Conservation (phyloP, 208 protist species). For the Crithidia sp. region DNA sequence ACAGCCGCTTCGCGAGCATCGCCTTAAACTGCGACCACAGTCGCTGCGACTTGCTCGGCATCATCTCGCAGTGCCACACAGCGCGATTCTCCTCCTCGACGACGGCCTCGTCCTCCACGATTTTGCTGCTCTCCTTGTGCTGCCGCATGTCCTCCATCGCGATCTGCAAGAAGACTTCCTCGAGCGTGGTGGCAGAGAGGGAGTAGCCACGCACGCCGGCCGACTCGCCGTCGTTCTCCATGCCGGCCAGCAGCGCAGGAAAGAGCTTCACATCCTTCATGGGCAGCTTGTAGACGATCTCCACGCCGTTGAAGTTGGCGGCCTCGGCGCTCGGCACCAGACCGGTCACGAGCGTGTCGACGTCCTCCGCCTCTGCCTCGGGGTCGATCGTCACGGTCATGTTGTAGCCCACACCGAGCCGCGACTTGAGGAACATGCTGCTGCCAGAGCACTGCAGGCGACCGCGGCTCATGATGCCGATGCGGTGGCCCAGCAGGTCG, state of each 20-base stretch:
- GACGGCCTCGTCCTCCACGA: constrained; percentile 16
- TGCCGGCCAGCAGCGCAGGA: constrained; percentile 38
- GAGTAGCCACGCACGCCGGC: constrained; percentile 53
- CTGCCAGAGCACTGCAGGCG: constrained; percentile 57
- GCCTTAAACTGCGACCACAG: constrained; percentile 55
- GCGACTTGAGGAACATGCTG: constrained; percentile 62
- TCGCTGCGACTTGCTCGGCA: constrained; percentile 3
- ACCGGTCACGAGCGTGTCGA: constrained; percentile 24
- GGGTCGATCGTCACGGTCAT: constrained; percentile 45
- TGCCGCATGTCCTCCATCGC: constrained; percentile 38
- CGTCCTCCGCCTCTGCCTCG: constrained; percentile 28
- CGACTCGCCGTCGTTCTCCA: constrained; percentile 41
- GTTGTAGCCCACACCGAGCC: constrained; percentile 61
- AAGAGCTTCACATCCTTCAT: constrained; percentile 42
- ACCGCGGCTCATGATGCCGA: constrained; percentile 91
- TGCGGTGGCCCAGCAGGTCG: constrained; percentile 91
- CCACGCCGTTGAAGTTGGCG: constrained; percentile 33
- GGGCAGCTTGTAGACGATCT: constrained; percentile 49
- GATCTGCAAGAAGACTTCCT: constrained; percentile 78
- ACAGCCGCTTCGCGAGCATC: constrained; percentile 62
- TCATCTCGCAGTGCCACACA: constrained; percentile 30
- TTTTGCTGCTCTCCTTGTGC: constrained; percentile 11
- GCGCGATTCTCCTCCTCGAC: constrained; percentile 40
- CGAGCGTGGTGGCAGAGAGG: constrained; percentile 71
- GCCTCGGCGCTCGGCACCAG: constrained; percentile 35